Conservation (phyloP, 2,329 filamentous ascomycete genomes). For the Xylaria sp. region DNA sequence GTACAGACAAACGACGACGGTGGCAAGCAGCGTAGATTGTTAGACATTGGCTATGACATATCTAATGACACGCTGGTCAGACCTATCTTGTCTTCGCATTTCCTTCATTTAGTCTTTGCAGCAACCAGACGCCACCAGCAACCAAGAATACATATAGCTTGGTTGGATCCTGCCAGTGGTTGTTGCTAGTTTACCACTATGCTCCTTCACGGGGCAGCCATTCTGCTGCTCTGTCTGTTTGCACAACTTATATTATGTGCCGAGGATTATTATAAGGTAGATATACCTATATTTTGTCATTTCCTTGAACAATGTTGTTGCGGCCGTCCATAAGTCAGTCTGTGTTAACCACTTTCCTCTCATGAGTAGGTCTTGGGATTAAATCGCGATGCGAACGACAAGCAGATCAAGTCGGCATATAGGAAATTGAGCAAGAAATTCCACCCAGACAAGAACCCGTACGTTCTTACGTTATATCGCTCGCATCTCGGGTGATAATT, state of each 20-base stretch:
- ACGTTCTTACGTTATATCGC: constrained; percentile 46
- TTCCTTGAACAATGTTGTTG: background rate
- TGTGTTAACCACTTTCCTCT: constrained; percentile 9
- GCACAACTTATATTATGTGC: constrained; percentile 61
- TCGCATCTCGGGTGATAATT: background rate
- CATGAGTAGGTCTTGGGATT: constrained; percentile 73
- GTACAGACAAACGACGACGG: background rate
- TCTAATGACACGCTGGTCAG: constrained; percentile 26
- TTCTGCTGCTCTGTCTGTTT: constrained; percentile 60
- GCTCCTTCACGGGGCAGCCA: constrained; percentile 56
- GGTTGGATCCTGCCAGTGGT: no score
- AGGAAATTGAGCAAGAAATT: constrained; percentile 91
- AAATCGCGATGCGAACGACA: constrained; percentile 77
- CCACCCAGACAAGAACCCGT: constrained; percentile 98
- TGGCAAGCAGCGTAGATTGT: constrained; percentile 12
- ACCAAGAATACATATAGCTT: no score
- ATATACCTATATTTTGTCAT: background rate
- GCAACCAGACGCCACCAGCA: no score
- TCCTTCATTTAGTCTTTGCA: background rate
- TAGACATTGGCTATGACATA: background rate
- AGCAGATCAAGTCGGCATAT: constrained; percentile 93
- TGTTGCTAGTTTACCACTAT: constrained; percentile 47
- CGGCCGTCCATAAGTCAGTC: background rate
- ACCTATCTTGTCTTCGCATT: constrained; percentile 9
- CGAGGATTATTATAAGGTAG: constrained; percentile 82